Evolutionary conservation across 495 filamentous ascomycete genomes (phyloP).

Genomic region (Penicillium salamii): DNA sequence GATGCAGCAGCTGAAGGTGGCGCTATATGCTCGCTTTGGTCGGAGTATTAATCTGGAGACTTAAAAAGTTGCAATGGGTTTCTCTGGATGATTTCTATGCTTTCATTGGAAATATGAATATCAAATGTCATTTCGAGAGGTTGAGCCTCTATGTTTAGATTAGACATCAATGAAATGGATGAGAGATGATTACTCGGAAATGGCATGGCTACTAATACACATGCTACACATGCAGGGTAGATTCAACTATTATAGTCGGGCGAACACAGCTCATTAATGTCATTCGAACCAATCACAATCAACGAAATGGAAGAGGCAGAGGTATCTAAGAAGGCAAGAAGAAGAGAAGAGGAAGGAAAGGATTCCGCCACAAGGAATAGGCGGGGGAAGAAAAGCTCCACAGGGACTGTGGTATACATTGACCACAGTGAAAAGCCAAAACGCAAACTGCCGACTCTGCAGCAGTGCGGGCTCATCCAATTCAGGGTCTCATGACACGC

Average conservation of each 20-base stretch:
- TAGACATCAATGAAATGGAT: not conserved
- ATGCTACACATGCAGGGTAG: not conserved
- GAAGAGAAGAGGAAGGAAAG: slow-evolving; percentile 6
- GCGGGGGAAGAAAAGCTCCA: slow-evolving; percentile 4
- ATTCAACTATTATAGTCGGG: not conserved
- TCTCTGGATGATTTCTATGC: not conserved
- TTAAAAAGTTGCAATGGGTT: slow-evolving; percentile 39
- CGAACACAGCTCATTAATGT: slow-evolving; percentile 20
- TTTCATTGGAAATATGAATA: not conserved
- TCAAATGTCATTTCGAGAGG: too few species aligned
- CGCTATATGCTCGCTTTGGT: slow-evolving; percentile 90
- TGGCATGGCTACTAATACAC: not conserved
- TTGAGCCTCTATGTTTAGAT: not conserved
- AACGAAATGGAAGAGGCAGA: slow-evolving; percentile 14
- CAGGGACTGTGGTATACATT: slow-evolving; percentile 8
- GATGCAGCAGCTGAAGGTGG: slow-evolving; percentile 82
- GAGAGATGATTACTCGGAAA: not conserved
- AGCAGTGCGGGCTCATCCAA: slow-evolving; percentile 11
- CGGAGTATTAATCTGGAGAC: slow-evolving; percentile 93
- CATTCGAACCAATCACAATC: too few species aligned
- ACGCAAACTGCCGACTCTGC: slow-evolving; percentile 27
- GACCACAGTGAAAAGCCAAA: too few species aligned
- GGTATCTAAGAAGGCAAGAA: slow-evolving; percentile 27
- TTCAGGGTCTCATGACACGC: not conserved
- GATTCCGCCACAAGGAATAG: slow-evolving; percentile 9